phyloP scores from a whole-genome alignment of 1,284 basidiomycete species.

The Jaminaea rosea region DNA sequence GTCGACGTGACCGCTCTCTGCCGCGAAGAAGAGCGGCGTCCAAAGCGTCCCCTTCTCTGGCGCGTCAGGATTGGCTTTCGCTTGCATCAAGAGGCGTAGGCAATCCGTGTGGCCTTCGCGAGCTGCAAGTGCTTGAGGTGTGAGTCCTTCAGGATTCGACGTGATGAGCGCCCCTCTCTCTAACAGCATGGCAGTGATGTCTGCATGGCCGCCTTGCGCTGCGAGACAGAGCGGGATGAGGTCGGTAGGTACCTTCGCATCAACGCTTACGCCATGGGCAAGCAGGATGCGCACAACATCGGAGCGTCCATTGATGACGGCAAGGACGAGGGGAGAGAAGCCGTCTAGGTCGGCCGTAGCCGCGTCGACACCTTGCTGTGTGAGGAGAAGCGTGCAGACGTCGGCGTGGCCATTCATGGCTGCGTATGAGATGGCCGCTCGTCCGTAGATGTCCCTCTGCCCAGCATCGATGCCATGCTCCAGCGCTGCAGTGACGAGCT shows the following conservation, averaged over 20 bases:
- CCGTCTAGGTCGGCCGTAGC: slow-evolving; percentile 61
- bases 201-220: slow-evolving; percentile 76
- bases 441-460: slow-evolving; percentile 76
- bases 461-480: slow-evolving; percentile 61
- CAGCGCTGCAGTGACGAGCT: slow-evolving; percentile 76
- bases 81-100: slow-evolving; percentile 65
- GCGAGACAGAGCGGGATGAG: slow-evolving; percentile 83
- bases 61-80: slow-evolving; percentile 52
- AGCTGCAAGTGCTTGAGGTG: slow-evolving; percentile 96
- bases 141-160: slow-evolving; percentile 87
- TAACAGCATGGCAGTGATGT: slow-evolving; percentile 71
- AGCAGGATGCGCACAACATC: slow-evolving; percentile 56
- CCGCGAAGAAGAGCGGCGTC: slow-evolving; percentile 94
- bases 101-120: slow-evolving; percentile 80
- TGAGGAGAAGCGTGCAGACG: slow-evolving; percentile 69
- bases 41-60: slow-evolving; percentile 92
- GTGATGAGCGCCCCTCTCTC: slow-evolving; percentile 67
- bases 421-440: slow-evolving; percentile 88
- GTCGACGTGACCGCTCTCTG: slow-evolving; percentile 70
- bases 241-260: slow-evolving; percentile 51
- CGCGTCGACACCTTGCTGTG: slow-evolving; percentile 66
- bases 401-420: slow-evolving; percentile 79
- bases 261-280: slow-evolving; percentile 30
- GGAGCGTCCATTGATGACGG: slow-evolving; percentile 74
- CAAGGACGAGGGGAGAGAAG: slow-evolving; percentile 85